Percentiles rank a stretch among this genome's conserved stretches.
phyloP scores from a whole-genome alignment of 306 rosid genomes.

The Gleditsia sinensis region DNA sequence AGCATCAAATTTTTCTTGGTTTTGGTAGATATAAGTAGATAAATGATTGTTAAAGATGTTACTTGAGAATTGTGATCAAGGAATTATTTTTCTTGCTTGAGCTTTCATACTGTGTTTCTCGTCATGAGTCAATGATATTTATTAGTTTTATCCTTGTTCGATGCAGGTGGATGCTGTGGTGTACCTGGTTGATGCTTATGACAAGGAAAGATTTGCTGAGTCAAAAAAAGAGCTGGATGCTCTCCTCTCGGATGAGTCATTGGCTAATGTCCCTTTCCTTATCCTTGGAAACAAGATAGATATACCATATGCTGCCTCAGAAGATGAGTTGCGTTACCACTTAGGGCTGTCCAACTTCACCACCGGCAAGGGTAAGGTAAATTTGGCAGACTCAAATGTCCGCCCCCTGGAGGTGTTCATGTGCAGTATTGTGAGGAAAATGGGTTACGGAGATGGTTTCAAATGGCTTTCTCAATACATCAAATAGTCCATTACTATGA shows the following conservation, averaged over 20 bases:
- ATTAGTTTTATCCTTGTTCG: slow-evolving; percentile 1
- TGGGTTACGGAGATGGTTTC: slow-evolving; percentile 96
- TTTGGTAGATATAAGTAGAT: no score
- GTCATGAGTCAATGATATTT: not conserved
- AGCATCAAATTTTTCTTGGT: no score
- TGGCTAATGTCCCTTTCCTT: slow-evolving; percentile 76
- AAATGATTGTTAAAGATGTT: no score
- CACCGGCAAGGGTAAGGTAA: slow-evolving; percentile 88
- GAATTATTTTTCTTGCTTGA: not conserved
- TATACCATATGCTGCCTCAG: slow-evolving; percentile 83
- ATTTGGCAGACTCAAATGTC: slow-evolving; percentile 65
- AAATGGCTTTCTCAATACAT: slow-evolving; percentile 92
- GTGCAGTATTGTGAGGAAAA: slow-evolving; percentile 92
- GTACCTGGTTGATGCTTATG: slow-evolving; percentile 76
- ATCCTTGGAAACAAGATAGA: slow-evolving; percentile 88
- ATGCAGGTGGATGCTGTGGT: slow-evolving; percentile 86
- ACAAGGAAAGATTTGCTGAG: slow-evolving; percentile 84
- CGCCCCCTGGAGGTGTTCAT: slow-evolving; percentile 89
- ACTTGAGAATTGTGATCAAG: no score
- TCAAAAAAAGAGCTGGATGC: slow-evolving; percentile 84
- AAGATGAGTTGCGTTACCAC: slow-evolving; percentile 77
- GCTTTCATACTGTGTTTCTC: not conserved
- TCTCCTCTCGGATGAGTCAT: slow-evolving; percentile 76
- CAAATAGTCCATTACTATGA: slow-evolving; percentile 47
- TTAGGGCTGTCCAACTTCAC: slow-evolving; percentile 83